phyloP scores from a whole-genome alignment of 2,329 filamentous ascomycete genomes.

The Cyphellophora europaea region DNA sequence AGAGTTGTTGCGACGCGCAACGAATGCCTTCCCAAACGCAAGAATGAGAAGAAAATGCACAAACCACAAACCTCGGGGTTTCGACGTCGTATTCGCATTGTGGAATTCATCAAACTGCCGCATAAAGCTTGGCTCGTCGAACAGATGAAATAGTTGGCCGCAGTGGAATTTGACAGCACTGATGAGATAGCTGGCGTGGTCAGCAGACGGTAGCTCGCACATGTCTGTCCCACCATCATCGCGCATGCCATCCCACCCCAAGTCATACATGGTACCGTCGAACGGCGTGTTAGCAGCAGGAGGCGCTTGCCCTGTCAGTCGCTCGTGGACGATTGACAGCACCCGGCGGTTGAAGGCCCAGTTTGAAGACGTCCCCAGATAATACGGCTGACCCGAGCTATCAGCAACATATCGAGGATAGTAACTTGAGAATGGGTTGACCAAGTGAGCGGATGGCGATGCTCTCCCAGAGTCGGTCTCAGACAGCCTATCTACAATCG shows the following conservation, averaged over 20 bases:
- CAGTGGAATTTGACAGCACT: constrained; percentile 50
- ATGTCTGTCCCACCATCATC: constrained; percentile 22
- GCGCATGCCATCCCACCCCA: constrained; percentile 40
- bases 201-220: constrained; percentile 38
- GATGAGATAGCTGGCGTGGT: constrained; percentile 44
- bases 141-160: constrained; percentile 44
- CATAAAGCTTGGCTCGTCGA: constrained; percentile 46
- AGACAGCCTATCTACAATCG: constrained; percentile 3
- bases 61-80: constrained; percentile 35
- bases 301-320: constrained; percentile 33
- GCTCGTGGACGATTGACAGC: constrained; percentile 40
- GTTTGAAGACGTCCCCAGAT: constrained; percentile 47
- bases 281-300: constrained; percentile 38
- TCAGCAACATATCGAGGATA: constrained; percentile 34
- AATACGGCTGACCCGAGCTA: constrained; percentile 36
- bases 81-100: constrained; percentile 20
- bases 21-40: constrained; percentile 47
- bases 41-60: constrained; percentile 46
- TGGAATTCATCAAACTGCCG: constrained; percentile 32
- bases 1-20: constrained; percentile 27
- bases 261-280: constrained; percentile 42
- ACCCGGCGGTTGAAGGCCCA: constrained; percentile 46
- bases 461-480: constrained; percentile 20
- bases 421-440: constrained; percentile 33
- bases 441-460: constrained; percentile 25